phyloP scores from a whole-genome alignment of 345 rosid genomes.

The Cardiospermum halicacabum region DNA sequence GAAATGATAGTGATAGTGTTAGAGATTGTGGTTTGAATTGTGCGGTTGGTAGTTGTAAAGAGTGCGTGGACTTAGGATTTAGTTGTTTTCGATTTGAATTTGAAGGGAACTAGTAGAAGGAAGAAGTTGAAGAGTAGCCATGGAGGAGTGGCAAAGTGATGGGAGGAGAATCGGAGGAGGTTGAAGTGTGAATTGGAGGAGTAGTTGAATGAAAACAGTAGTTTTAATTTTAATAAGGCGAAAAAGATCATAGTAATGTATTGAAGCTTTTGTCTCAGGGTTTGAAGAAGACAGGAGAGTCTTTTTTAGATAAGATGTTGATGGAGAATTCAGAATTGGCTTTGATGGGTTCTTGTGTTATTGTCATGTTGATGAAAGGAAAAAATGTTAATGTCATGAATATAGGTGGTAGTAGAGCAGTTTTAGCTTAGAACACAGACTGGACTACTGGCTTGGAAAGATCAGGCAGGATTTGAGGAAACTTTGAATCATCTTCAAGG shows the following conservation, averaged over 20 bases:
- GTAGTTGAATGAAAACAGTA: conserved; percentile 30
- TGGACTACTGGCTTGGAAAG: conserved; percentile 67
- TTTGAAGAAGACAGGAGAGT: conserved; percentile 78
- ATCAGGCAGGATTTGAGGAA: conserved; percentile 77
- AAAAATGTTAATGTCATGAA: conserved; percentile 93
- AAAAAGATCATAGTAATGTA: conserved; percentile 51
- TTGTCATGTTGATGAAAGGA: conserved; percentile 92
- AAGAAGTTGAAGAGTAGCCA: conserved; percentile 31
- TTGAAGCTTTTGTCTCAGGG: conserved; percentile 78
- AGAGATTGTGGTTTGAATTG: no score
- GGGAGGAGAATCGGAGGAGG: conserved; percentile 69
- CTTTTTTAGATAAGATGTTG: conserved; percentile 72
- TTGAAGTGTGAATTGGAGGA: conserved; percentile 77
- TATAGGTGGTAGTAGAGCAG: conserved; percentile 92
- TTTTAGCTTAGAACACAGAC: conserved; percentile 70
- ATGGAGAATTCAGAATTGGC: conserved; percentile 90
- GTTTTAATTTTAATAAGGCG: no score
- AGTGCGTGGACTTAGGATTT: conserved; percentile 26
- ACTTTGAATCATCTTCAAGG: conserved; percentile 60
- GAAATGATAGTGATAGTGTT: background rate
- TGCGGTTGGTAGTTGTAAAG: conserved; percentile 25
- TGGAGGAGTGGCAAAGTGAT: conserved; percentile 39
- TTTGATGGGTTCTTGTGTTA: conserved; percentile 94
- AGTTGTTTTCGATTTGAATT: conserved; percentile 23
- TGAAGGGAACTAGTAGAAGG: conserved; percentile 26